Conservation (phyloP, 108 stramenopile genomes). For the Nitzschia palea region DNA sequence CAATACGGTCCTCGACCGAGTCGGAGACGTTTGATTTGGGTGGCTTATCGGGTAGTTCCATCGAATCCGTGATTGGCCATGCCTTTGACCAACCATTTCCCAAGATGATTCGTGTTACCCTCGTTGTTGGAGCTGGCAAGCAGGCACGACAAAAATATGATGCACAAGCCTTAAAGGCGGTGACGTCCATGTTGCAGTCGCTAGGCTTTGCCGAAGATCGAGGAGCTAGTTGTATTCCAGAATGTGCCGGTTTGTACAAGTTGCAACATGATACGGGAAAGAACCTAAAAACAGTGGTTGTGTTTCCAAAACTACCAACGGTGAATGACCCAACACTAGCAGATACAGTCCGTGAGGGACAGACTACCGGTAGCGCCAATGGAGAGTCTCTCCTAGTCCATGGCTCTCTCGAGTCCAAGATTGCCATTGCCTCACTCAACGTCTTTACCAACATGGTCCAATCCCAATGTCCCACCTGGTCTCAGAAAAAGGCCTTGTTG, state of each 20-base stretch:
- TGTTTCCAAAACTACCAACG: constrained; percentile 77
- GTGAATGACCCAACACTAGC: constrained; percentile 8
- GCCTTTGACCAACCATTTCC: constrained; percentile 64
- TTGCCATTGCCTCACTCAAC: constrained; percentile 57
- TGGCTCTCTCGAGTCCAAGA: constrained; percentile 62
- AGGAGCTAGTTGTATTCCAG: constrained; percentile 76
- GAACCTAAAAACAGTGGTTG: constrained; percentile 92
- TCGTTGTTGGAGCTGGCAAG: constrained; percentile 90
- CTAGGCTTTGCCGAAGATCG: constrained; percentile 86
- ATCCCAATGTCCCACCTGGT: constrained; percentile 77
- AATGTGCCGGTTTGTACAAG: constrained; percentile 89
- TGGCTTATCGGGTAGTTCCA: constrained; percentile 52
- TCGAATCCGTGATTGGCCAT: constrained; percentile 49
- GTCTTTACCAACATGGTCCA: constrained; percentile 70
- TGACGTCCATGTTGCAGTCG: constrained; percentile 72
- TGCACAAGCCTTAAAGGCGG: constrained; percentile 66
- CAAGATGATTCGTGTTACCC: constrained; percentile 87
- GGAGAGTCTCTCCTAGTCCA: constrained; percentile 14
- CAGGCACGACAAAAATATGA: constrained; percentile 85
- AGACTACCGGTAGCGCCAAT: background rate
- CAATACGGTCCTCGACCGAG: constrained; percentile 70
- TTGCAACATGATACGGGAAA: constrained; percentile 96
- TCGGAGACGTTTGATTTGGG: constrained; percentile 83
- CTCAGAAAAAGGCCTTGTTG: constrained; percentile 78
- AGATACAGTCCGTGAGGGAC: background rate